Base-by-base conservation (phyloP, 1,284 basidiomycete genomes). In the Trichosporon ovoides region DNA sequence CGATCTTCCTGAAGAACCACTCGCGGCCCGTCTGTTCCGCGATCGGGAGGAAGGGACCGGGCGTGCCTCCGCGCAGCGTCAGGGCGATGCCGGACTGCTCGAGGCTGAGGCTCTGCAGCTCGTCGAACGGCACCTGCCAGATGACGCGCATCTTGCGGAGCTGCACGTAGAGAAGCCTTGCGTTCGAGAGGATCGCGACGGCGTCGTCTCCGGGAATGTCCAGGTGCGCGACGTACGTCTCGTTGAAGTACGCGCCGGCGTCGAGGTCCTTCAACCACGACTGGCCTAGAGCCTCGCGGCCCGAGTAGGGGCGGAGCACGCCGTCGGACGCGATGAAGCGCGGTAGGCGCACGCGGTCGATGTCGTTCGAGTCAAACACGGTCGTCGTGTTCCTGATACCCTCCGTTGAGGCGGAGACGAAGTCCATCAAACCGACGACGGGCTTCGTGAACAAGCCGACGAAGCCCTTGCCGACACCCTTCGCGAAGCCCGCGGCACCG, bases 341-440 rank as follows among this genome's bases (percentile, higher is more conserved):
- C 28, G 96, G 95, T 83, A 92, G 77, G 67, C 96, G 83, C 22
- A 90, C 84, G 18, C 94, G 87, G 69, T 98, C 95, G 57, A 94
- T 84, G 53, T 89, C 88, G 49, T 89, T 88, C 65, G 86, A 89
- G 72, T 98, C 96, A 66, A 98, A 98, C 1, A 98, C 95, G 3
- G 92, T 98, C 0, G 96, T 98, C 0, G 96, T 98, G 72, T 99
- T 99, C 38, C 96, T 85, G 63, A 98, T 92, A 82, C 93, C 94
- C 82, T 97, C 95, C 16, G 89, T 88, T 24, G 98, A 86, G 69
- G 95, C 98, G 31, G 93, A 88, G 3, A 94, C 89, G 46, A 98
- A 83, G 77, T 99, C 96, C 71, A 98, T 95, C 1, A 97, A 87
- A 3, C 96, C 96, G 11, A 98, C 91, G 1, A 89, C 92, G 6